Percentiles rank a stretch among this genome's conserved stretches.
phyloP scores from a whole-genome alignment of 257 asterid species.

The Jacaranda mimosifolia region DNA sequence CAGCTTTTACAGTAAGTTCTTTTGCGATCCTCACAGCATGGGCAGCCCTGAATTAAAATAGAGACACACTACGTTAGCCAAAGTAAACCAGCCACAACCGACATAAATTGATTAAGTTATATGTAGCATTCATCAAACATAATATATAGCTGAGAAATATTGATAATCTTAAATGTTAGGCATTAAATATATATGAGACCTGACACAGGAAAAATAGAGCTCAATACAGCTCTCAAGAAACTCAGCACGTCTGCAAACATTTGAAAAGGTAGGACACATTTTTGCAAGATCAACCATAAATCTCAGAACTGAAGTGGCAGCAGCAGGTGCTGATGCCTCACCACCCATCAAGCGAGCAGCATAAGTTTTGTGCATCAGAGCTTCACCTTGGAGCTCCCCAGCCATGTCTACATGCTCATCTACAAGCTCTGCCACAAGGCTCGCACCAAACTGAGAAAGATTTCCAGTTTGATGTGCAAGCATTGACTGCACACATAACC shows the following conservation, averaged over 20 bases:
- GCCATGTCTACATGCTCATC: constrained; percentile 81
- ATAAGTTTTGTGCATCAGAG: constrained; percentile 98
- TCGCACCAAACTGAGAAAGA: constrained; percentile 88
- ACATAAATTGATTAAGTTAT: constrained; percentile 21
- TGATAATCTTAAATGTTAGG: constrained; percentile 21
- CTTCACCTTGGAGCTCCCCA: constrained; percentile 99
- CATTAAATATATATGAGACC: constrained; percentile 53
- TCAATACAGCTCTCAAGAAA: constrained; percentile 94
- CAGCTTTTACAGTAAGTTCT: constrained; percentile 71
- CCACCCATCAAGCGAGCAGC: constrained; percentile 99
- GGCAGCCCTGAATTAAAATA: constrained; percentile 75
- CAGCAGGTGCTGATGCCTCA: constrained; percentile 98
- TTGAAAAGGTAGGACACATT: constrained; percentile 95
- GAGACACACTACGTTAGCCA: constrained; percentile 29
- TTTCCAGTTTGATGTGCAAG: constrained; percentile 87
- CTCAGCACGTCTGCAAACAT: constrained; percentile 86
- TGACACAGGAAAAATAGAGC: constrained; percentile 96
- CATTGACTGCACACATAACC: constrained; percentile 83
- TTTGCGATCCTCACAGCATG: constrained; percentile 94
- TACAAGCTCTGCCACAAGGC: constrained; percentile 94
- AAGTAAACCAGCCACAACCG: constrained; percentile 29
- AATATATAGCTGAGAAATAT: constrained; percentile 20
- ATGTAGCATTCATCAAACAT: constrained; percentile 27
- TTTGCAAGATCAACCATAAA: constrained; percentile 99
- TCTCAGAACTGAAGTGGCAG: constrained; percentile 96